Base-by-base conservation (phyloP, 2,329 filamentous ascomycete genomes). In the Arthrocladium fulminans region DNA sequence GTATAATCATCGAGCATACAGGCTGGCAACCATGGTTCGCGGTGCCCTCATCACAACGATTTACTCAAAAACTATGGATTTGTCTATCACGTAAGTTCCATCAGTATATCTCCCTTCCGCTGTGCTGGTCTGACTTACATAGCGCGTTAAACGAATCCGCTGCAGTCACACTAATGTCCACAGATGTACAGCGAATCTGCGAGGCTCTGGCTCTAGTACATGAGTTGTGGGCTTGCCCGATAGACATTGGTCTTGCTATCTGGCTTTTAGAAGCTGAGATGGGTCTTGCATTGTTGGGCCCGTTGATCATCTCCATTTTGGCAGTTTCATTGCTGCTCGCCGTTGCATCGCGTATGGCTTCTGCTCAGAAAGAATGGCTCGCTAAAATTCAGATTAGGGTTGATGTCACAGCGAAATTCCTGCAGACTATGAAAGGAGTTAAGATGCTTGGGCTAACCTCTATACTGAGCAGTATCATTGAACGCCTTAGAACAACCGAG, bases 41-140 rank as follows among this genome's bases (percentile, higher is more conserved):
- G 68, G 67, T 8, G 65, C 61, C 0, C 55, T 73, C 6, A 61
- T 73, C n/a, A 69, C 72, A 0, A 61, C 77, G 54, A 69, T 80
- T 1, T 79, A 73, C 54, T 66, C 68, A 15, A 73, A 73, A 54
- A 73, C 71, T 0, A 49, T 72, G 1, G 54, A 57, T 0, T 51
- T 71, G 13, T 60, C 27, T 7, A 13, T 29, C 27, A 29, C 27
- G 27, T 29, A 29, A 29, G 27, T 29, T 29, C 27, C n/a, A n/a
- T n/a, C n/a, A n/a, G n/a, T n/a, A n/a, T n/a, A n/a, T n/a, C n/a
- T 60, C 9, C 57, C 60, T 0, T 52, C 58, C 0, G 52, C 59
- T 1, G 57, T 32, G 29, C 9, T 32, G 29, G 29, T 32, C 29
- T 32, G 29, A 32, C n/a, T n/a, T 8, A 8, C 29, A 8, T 38